Percentiles rank a stretch among this genome's conserved stretches.
Evolutionary conservation across 2,329 filamentous ascomycete species (phyloP).

Genomic region (Cordyceps militaris): DNA sequence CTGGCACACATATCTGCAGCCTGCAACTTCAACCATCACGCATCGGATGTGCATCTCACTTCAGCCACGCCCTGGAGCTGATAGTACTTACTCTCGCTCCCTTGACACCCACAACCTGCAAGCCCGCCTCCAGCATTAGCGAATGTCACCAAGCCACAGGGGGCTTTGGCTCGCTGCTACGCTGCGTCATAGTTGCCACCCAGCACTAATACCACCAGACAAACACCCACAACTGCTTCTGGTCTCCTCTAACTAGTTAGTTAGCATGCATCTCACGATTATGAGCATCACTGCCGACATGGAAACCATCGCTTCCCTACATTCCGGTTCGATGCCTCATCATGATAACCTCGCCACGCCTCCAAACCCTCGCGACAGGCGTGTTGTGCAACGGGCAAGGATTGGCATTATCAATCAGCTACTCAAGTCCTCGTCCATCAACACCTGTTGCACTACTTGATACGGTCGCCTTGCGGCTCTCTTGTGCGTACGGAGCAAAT

Average conservation of each 20-base stretch:
- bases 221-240: neutral
- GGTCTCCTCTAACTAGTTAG: neutral
- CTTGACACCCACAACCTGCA: neutral
- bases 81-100: neutral
- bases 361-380: neutral
- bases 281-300: neutral
- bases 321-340: neutral
- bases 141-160: conserved; percentile 7
- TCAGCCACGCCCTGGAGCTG: conserved; percentile 5
- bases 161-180: conserved; percentile 2
- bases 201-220: neutral
- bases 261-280: neutral
- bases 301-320: neutral
- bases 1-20: neutral
- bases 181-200: neutral
- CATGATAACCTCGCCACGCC: neutral
- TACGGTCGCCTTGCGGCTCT: neutral
- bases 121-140: neutral
- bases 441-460: neutral
- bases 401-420: neutral
- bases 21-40: neutral
- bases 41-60: conserved; percentile 10
- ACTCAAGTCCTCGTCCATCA: neutral
- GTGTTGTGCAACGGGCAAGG: neutral
- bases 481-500: neutral